Base-by-base conservation (phyloP, 345 rosid genomes). In the Camelina neglecta region DNA sequence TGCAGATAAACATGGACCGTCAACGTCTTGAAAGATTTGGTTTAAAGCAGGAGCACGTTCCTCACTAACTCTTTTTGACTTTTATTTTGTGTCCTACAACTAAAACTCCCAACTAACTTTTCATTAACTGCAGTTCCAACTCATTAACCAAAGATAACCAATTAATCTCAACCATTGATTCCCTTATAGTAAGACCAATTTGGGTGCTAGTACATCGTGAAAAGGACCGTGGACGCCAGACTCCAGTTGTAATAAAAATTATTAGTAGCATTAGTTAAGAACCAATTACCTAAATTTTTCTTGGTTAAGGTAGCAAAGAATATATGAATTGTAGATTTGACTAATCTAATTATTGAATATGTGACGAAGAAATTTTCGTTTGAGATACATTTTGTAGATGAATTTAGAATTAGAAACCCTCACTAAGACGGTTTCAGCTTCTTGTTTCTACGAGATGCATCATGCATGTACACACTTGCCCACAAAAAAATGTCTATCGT, bases 1-100 rank as follows among this genome's bases (percentile, higher is more conserved):
- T 42, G 65, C 12, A 26, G 71, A 76, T 61, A 64, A 56, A 35
- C 41, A 70, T 47, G 54, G 55, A 71, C 72, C 54, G 54, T 77
- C 80, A 64, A 36, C 55, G 55, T 71, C 75, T 63, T 18, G 54
- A 39, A 31, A 64, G 71, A 62, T 69, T 76, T 33, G 10, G 48
- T 9, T 61, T 53, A 38, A 71, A 71, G 80, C 55, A 71, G 54
- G 54, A 77, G 75, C 80, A 77, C 66, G 80, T 77, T 77, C 65
- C 60, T 59, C 60, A 76, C 71, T 76, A 70, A 77, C 80, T 51
- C 75, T 63, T 50, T 23, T 76, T 47, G 51, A 70, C 75, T 45
- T 36, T 63, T 9, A 29, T 24, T 23, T 39, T 31, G 39, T 58
- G 66, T 42, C 66, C 71, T 64, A 77, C 75, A 64, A 45, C 54